Evolutionary conservation across 768 basidiomycete species (phyloP).

Genomic region (Hemileccinum rubropunctum): DNA sequence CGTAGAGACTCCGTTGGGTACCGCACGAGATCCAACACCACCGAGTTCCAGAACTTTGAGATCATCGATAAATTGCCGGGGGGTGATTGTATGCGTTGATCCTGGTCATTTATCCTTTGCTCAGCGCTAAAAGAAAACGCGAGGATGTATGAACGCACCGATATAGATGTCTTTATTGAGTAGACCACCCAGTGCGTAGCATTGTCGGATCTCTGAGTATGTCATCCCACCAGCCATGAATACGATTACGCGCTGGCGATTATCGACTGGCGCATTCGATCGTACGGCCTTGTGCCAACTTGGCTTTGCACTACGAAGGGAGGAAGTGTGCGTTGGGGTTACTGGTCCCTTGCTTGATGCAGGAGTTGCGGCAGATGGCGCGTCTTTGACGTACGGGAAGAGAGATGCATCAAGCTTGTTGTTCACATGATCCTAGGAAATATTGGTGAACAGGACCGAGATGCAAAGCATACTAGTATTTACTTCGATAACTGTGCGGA

Average conservation of each 20-base stretch:
- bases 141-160: conserved; percentile 57
- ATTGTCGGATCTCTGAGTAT: conserved; percentile 90
- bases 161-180: conserved; percentile 89
- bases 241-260: conserved; percentile 76
- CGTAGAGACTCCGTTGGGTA: conserved; percentile 68
- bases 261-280: conserved; percentile 47
- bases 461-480: neutral
- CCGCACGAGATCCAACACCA: conserved; percentile 75
- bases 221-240: conserved; percentile 96
- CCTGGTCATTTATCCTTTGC: conserved; percentile 44
- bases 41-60: conserved; percentile 82
- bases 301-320: conserved; percentile 85
- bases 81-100: conserved; percentile 84
- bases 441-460: neutral
- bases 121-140: conserved; percentile 27
- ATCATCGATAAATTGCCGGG: conserved; percentile 82
- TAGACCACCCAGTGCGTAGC: conserved; percentile 71
- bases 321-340: conserved; percentile 59
- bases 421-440: conserved; percentile 70
- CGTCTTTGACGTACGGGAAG: conserved; percentile 91
- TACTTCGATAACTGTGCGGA: conserved; percentile 84
- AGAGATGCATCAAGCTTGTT: conserved; percentile 71
- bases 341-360: conserved; percentile 43
- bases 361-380: conserved; percentile 52
- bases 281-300: conserved; percentile 82